phyloP scores from a whole-genome alignment of 2,329 filamentous ascomycete species.

The Arthrobotrys sinensis region DNA sequence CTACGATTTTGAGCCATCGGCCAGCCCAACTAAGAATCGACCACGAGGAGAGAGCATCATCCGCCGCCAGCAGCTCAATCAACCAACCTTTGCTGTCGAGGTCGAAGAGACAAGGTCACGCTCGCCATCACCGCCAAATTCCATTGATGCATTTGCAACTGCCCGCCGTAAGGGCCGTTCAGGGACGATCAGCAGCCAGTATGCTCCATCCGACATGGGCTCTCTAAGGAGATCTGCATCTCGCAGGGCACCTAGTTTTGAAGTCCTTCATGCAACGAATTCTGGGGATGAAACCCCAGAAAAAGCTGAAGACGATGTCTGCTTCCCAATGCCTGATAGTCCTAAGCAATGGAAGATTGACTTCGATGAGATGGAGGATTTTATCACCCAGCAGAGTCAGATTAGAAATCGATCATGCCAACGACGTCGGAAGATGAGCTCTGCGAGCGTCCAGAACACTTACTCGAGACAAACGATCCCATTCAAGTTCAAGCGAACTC shows the following conservation, averaged over 20 bases:
- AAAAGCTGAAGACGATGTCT: constrained; percentile 87
- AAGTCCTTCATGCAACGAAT: constrained; percentile 72
- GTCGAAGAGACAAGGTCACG: constrained; percentile 69
- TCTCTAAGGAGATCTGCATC: constrained; percentile 63
- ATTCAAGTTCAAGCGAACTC: constrained; percentile 52
- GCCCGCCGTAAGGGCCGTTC: constrained; percentile 80
- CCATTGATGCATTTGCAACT: constrained; percentile 91
- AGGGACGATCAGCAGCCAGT: constrained; percentile 74
- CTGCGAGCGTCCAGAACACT: constrained; percentile 55
- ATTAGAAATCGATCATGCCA: constrained; percentile 58
- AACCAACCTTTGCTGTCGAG: constrained; percentile 66
- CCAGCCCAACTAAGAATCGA: constrained; percentile 88
- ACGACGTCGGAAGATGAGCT: constrained; percentile 64
- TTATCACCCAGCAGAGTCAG: constrained; percentile 75
- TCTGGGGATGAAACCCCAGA: constrained; percentile 75
- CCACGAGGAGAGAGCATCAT: constrained; percentile 78
- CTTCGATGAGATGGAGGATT: constrained; percentile 94
- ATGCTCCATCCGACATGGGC: constrained; percentile 71
- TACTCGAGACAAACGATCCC: constrained; percentile 59
- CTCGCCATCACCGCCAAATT: constrained; percentile 91
- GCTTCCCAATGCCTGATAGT: constrained; percentile 84
- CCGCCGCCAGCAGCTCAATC: constrained; percentile 69
- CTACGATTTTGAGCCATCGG: constrained; percentile 81
- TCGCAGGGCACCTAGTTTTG: constrained; percentile 62
- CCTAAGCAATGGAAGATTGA: constrained; percentile 85